Evolutionary conservation across 2,329 filamentous ascomycete species (phyloP).

Genomic region (Calonectria pseudoreteaudii): DNA sequence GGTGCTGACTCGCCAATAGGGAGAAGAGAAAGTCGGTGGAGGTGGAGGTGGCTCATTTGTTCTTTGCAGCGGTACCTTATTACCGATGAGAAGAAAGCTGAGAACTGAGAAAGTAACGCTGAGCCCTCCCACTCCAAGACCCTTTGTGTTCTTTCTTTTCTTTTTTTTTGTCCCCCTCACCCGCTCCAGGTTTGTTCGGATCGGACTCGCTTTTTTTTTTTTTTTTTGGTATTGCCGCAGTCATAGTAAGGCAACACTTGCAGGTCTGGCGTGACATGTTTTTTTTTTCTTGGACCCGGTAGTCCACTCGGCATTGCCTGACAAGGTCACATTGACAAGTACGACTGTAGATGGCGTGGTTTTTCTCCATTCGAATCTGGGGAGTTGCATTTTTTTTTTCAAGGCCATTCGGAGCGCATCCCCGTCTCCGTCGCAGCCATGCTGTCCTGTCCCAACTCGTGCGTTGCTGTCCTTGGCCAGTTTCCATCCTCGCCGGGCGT

Average conservation of each 20-base stretch:
- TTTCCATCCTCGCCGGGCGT: slow-evolving; percentile 4
- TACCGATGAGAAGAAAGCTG: background rate
- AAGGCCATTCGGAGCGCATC: background rate
- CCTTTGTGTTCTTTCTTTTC: background rate
- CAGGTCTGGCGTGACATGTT: background rate
- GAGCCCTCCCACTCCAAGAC: background rate
- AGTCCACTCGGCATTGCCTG: background rate
- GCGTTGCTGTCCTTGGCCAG: background rate
- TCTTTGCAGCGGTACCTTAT: background rate
- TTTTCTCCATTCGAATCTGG: background rate
- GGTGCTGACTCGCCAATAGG: background rate
- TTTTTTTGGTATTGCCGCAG: background rate
- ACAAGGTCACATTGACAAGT: background rate
- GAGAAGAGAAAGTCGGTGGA: background rate
- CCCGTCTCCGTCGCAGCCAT: background rate
- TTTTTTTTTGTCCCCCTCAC: background rate
- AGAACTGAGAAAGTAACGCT: background rate
- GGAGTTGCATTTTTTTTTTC: slow-evolving; percentile 5
- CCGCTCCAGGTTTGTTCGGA: background rate
- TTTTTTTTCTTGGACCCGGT: background rate
- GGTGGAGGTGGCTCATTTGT: background rate
- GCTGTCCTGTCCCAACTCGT: background rate
- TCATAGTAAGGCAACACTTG: background rate
- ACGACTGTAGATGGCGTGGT: slow-evolving; percentile 6
- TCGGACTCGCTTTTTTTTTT: background rate